Evolutionary conservation across 2,329 filamentous ascomycete species (phyloP).

Genomic region (Ophiostoma australiae): DNA sequence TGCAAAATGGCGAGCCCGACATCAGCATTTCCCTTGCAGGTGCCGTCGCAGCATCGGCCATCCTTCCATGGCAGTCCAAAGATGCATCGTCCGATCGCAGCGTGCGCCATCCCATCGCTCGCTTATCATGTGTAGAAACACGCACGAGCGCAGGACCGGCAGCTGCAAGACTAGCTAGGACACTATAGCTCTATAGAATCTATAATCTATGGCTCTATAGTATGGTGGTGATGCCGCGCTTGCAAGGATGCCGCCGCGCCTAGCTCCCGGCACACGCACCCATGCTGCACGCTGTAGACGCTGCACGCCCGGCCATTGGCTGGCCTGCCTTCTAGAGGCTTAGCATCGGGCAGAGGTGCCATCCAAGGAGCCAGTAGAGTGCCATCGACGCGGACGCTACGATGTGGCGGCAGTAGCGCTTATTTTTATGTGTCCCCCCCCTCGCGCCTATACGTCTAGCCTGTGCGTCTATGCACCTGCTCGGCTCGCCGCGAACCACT

Average conservation of each 20-base stretch:
- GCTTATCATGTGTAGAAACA: constrained; percentile 3
- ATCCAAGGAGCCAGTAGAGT: background rate
- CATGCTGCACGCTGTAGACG: background rate
- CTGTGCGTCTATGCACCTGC: background rate
- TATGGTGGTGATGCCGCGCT: background rate
- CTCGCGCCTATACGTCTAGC: background rate
- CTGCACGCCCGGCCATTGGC: background rate
- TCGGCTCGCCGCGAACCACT: background rate
- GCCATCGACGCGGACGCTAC: background rate
- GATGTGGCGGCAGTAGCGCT: constrained; percentile 9
- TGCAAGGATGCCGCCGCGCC: background rate
- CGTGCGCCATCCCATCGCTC: background rate
- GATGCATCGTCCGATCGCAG: no score
- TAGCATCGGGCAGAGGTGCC: background rate
- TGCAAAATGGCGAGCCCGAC: no score
- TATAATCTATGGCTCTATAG: background rate
- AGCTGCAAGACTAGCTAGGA: background rate
- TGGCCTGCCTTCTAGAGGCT: background rate
- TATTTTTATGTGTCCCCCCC: background rate
- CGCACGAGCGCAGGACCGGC: background rate
- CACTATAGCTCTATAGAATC: no score
- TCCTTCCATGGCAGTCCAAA: no score
- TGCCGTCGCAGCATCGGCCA: no score
- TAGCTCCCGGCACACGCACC: background rate
- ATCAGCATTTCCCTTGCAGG: background rate